Conservation (phyloP, 2,329 filamentous ascomycete species). For the Huntiella abstrusa region DNA sequence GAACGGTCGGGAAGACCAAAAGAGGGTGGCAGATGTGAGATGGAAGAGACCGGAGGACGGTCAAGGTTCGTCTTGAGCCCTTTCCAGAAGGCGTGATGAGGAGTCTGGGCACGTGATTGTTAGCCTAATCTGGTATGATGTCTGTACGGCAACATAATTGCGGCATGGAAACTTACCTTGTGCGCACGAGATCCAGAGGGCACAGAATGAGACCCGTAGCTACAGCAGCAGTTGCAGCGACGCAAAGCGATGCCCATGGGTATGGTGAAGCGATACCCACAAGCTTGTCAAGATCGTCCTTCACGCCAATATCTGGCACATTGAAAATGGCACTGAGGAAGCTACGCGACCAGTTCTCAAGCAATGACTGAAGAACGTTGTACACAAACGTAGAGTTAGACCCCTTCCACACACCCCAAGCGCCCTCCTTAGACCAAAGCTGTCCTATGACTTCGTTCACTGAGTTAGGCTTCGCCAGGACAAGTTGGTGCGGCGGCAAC, state of each 20-base stretch:
- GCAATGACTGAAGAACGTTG: constrained; percentile 62
- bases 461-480: constrained; percentile 57
- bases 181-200: constrained; percentile 78
- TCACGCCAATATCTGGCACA: constrained; percentile 63
- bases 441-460: constrained; percentile 73
- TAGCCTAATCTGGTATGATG: background rate
- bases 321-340: constrained; percentile 81
- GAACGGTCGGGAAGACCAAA: constrained; percentile 64
- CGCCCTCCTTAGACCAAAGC: constrained; percentile 75
- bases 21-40: constrained; percentile 53
- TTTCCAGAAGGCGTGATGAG: constrained; percentile 67
- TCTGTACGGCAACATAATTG: background rate
- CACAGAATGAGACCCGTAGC: constrained; percentile 65
- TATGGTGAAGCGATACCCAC: constrained; percentile 56
- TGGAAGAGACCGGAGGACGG: constrained; percentile 59
- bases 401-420: constrained; percentile 85
- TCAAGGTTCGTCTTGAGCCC: constrained; percentile 57
- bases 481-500: constrained; percentile 40
- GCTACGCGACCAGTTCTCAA: constrained; percentile 84
- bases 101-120: constrained; percentile 33
- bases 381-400: constrained; percentile 89
- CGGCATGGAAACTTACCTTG: constrained; percentile 32
- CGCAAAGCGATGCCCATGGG: constrained; percentile 60
- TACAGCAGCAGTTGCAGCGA: constrained; percentile 45
- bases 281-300: constrained; percentile 59